phyloP scores from a whole-genome alignment of 345 rosid species.

The Limnanthes douglasii region DNA sequence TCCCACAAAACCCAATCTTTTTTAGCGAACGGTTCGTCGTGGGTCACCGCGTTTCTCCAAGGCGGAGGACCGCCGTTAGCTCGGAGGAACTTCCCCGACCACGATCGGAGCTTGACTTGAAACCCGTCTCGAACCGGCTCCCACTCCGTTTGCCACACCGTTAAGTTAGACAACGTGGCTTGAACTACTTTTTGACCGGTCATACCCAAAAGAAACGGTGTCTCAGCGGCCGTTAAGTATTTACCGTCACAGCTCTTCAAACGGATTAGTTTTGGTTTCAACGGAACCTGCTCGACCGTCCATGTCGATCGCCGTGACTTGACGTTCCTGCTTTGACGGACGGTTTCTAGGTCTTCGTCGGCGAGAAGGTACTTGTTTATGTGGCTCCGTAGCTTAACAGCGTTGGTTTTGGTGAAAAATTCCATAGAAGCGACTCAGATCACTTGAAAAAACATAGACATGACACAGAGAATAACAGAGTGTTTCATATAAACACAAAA shows the following conservation, averaged over 20 bases:
- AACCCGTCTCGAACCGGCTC: constrained; percentile 63
- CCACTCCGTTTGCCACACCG: constrained; percentile 55
- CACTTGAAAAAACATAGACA: too few species aligned
- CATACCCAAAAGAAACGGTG: constrained; percentile 66
- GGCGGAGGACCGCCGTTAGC: constrained; percentile 88
- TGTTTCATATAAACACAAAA: too few species aligned
- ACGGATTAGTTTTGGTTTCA: constrained; percentile 24
- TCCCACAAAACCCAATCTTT: constrained; percentile 77
- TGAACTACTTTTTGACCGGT: constrained; percentile 64
- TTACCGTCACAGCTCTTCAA: constrained; percentile 44
- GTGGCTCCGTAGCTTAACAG: constrained; percentile 69
- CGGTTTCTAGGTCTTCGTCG: constrained; percentile 43
- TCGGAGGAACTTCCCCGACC: constrained; percentile 63
- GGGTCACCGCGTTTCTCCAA: constrained; percentile 85
- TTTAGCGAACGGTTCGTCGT: constrained; percentile 60
- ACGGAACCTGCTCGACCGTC: constrained; percentile 51
- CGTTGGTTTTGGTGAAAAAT: constrained; percentile 40
- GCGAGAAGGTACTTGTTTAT: constrained; percentile 71
- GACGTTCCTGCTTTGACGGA: constrained; percentile 67
- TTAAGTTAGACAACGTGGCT: constrained; percentile 18
- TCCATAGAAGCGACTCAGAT: too few species aligned
- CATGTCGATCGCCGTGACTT: constrained; percentile 35
- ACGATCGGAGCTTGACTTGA: constrained; percentile 37
- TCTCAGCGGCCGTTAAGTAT: constrained; percentile 66
- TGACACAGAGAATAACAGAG: too few species aligned